Base-by-base conservation (phyloP, 2,329 filamentous ascomycete genomes). In the Pseudomassariella vexata region DNA sequence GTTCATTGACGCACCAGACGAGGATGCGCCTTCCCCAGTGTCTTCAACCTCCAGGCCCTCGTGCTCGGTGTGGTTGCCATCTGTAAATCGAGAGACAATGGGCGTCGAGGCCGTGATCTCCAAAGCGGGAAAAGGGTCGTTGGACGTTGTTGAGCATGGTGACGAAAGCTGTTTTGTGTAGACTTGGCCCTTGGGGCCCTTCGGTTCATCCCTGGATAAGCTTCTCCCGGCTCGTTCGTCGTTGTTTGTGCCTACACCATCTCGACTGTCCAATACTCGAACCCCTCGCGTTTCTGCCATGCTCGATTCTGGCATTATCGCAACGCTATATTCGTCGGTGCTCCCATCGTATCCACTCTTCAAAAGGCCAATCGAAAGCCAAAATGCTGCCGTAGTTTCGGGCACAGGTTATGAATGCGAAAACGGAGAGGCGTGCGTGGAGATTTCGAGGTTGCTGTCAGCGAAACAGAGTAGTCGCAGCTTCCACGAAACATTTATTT, bases 41-140 rank as follows among this genome's bases (percentile, higher is more conserved):
- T 7, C 12, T 19, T 22, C 31, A 14, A 18, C 12, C 17, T 21
- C 30, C 16, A 15, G 14, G 24, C 18, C 18, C 9, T 33, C 23
- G 12, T 14, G n/a, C 16, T 27, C 23, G 10, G 7, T 19, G 26
- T 17, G 9, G 22, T n/a, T 10, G 17, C 12, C 15, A 15, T 27
- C 21, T 31, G 35, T n/a, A 30, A 28, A 6, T 24, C 37, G 18
- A 9, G 41, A 39, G 4, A 39, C 38, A 24, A 39, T 36, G 9
- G 44, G 40, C 5, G 41, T 45, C 23, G 44, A 41, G 10, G 43
- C 33, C 11, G 42, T 45, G 19, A 48, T 37, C 24, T 49, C 46
- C 26, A 49, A 36, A 20, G 32, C 32, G 29, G 46, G 46, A 32
- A 49, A 49, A 6, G 45, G 41, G 15, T 45, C 45, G 31, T 32